phyloP scores from a whole-genome alignment of 1,284 basidiomycete species.

The Rhodotorula sp. region DNA sequence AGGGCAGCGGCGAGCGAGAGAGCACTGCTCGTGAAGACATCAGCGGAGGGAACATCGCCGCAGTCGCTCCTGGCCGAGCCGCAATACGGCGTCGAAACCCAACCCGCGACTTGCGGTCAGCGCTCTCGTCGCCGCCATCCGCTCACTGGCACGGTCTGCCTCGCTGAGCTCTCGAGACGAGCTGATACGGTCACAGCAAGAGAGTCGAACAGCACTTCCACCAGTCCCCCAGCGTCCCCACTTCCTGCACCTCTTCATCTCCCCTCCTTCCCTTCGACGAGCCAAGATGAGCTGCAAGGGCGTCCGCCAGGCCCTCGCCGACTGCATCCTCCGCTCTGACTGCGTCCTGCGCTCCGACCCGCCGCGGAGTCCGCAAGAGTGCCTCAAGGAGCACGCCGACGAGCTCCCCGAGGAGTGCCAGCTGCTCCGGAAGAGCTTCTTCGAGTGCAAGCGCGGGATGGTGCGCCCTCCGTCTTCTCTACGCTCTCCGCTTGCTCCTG shows the following conservation, averaged over 20 bases:
- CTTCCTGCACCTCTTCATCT: background rate
- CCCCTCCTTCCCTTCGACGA: background rate
- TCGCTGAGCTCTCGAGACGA: too few relatives aligned
- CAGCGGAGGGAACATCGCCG: background rate
- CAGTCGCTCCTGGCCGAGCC: too few relatives aligned
- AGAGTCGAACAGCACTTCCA: background rate
- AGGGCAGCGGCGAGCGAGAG: too few relatives aligned
- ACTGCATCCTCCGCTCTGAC: conserved; percentile 75
- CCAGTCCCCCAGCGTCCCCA: background rate
- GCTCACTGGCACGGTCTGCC: too few relatives aligned
- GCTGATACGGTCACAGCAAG: too few relatives aligned
- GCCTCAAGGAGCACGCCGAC: conserved; percentile 68
- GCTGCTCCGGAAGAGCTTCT: conserved; percentile 71
- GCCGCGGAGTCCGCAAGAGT: conserved; percentile 59
- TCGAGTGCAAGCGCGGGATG: conserved; percentile 85
- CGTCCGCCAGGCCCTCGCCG: conserved; percentile 70
- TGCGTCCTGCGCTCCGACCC: conserved; percentile 66
- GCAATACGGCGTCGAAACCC: background rate
- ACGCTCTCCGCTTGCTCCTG: too few relatives aligned
- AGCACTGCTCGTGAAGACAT: background rate
- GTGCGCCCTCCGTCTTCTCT: conserved; percentile 55
- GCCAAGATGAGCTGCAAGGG: conserved; percentile 73
- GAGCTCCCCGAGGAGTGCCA: conserved; percentile 76
- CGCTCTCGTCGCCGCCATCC: too few relatives aligned
- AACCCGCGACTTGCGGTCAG: background rate